Percentiles rank a stretch among this genome's conserved stretches.
phyloP scores from a whole-genome alignment of 2,329 filamentous ascomycete species.

The Lithohypha guttulata region DNA sequence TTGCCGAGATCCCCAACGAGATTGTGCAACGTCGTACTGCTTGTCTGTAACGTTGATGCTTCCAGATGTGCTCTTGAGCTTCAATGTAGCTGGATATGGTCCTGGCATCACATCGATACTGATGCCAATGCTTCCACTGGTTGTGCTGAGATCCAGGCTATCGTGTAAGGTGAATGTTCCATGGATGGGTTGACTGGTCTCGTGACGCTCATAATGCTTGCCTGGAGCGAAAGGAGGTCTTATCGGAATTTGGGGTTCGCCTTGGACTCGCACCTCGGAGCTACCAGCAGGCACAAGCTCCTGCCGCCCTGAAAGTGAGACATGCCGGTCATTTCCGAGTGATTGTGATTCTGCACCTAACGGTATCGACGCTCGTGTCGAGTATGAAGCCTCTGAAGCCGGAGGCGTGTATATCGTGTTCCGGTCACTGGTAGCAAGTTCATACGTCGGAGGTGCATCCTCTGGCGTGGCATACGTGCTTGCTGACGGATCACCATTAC shows the following conservation, averaged over 20 bases:
- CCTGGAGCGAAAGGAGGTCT: not conserved
- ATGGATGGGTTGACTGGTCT: conserved; percentile 21
- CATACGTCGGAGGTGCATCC: conserved; percentile 6
- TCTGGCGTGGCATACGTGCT: conserved; percentile 1
- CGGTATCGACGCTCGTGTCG: no score
- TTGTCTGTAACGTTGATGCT: conserved; percentile 21
- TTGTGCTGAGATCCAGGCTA: conserved; percentile 8
- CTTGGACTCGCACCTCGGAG: not conserved
- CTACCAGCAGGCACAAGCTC: no score
- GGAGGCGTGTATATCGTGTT: no score
- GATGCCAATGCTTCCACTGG: conserved; percentile 23
- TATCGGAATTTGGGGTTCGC: not conserved
- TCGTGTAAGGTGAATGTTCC: conserved; percentile 28
- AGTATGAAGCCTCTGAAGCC: no score
- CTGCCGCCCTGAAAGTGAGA: no score
- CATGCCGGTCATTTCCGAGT: no score
- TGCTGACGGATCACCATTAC: not conserved
- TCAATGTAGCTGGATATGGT: conserved; percentile 24
- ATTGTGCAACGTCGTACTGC: conserved; percentile 1
- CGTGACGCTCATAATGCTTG: conserved; percentile 11
- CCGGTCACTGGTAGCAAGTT: conserved; percentile 7
- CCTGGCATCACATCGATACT: conserved; percentile 26
- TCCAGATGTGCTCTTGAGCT: conserved; percentile 23
- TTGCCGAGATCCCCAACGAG: not conserved
- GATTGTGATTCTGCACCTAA: no score